A percentile compares a stretch with the other conserved stretches of the same genome.
Conservation (phyloP, 768 basidiomycete species). For the Rhodotorula taiwanensis region DNA sequence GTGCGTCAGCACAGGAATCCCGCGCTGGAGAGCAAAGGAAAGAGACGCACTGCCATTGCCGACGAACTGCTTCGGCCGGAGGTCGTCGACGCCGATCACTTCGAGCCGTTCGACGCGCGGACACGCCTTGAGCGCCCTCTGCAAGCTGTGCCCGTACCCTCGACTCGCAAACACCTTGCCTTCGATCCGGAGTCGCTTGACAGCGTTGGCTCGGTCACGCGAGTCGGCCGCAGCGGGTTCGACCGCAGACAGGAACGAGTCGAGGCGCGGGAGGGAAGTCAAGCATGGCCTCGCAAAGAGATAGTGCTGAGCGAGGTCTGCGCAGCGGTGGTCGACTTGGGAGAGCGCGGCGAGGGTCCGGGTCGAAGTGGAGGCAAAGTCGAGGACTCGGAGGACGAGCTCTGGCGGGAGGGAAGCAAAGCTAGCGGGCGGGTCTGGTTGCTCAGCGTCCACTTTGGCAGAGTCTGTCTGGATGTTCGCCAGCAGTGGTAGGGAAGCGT, state of each 20-base stretch:
- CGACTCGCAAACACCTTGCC: conserved; percentile 11
- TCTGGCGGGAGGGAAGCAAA: conserved; percentile 18
- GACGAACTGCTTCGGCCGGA: conserved; percentile 18
- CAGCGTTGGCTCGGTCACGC: neutral
- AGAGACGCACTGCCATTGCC: neutral
- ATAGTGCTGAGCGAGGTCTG: neutral
- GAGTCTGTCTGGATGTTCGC: no score
- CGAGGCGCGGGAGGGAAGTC: conserved; percentile 4
- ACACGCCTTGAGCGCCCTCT: neutral
- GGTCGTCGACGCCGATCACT: conserved; percentile 24
- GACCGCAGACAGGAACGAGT: conserved; percentile 8
- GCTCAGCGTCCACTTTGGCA: neutral
- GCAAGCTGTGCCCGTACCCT: conserved; percentile 16
- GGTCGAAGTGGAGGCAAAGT: no score
- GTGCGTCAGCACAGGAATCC: no score
- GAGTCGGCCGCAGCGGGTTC: neutral
- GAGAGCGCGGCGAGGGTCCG: neutral
- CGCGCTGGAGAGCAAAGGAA: neutral
- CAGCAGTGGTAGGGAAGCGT: no score
- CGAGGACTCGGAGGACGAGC: conserved; percentile 4
- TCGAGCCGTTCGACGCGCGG: neutral
- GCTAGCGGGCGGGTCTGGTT: neutral
- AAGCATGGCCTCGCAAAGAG: conserved; percentile 1
- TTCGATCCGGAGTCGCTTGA: neutral
- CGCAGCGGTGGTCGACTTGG: neutral